Percentiles rank a stretch among this genome's conserved stretches.
Evolutionary conservation across 352 stramenopile genomes (phyloP).

Genomic region (Phytopythium boreale): DNA sequence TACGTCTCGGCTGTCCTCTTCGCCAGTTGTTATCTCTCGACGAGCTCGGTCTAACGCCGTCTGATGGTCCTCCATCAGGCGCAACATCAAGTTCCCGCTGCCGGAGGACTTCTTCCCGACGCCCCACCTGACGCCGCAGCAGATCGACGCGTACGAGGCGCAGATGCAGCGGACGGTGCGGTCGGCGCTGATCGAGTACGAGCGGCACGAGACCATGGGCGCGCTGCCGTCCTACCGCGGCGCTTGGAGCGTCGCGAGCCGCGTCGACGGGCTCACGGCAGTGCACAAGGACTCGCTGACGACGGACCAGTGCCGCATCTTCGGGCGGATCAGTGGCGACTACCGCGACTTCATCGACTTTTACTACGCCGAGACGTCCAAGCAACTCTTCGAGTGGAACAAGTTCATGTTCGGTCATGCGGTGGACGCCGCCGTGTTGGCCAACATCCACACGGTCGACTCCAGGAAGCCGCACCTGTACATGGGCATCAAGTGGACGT

Average conservation of each 20-base stretch:
- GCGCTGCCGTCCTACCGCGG: conserved; percentile 23
- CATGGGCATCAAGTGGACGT: conserved; percentile 82
- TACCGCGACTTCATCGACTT: conserved; percentile 67
- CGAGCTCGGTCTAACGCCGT: not conserved
- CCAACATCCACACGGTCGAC: conserved; percentile 62
- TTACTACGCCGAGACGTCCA: conserved; percentile 57
- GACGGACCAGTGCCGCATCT: conserved; percentile 43
- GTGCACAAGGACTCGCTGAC: conserved; percentile 25
- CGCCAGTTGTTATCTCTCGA: too few relatives aligned
- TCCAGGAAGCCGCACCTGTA: conserved; percentile 43
- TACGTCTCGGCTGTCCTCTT: too few relatives aligned
- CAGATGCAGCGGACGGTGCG: conserved; percentile 29
- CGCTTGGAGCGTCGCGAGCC: conserved; percentile 25
- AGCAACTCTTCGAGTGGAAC: conserved; percentile 64
- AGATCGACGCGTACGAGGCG: conserved; percentile 24
- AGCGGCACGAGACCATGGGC: conserved; percentile 29
- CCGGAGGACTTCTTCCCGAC: conserved; percentile 38
- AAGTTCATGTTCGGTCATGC: conserved; percentile 64
- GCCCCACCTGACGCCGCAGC: conserved; percentile 24
- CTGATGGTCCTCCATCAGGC: not conserved
- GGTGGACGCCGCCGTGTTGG: conserved; percentile 66
- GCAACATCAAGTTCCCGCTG: conserved; percentile 23
- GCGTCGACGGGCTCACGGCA: conserved; percentile 27
- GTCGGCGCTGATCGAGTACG: conserved; percentile 30
- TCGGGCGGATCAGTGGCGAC: conserved; percentile 52